phyloP scores from a whole-genome alignment of 2,329 filamentous ascomycete species.

The Aspergillus versicolor region DNA sequence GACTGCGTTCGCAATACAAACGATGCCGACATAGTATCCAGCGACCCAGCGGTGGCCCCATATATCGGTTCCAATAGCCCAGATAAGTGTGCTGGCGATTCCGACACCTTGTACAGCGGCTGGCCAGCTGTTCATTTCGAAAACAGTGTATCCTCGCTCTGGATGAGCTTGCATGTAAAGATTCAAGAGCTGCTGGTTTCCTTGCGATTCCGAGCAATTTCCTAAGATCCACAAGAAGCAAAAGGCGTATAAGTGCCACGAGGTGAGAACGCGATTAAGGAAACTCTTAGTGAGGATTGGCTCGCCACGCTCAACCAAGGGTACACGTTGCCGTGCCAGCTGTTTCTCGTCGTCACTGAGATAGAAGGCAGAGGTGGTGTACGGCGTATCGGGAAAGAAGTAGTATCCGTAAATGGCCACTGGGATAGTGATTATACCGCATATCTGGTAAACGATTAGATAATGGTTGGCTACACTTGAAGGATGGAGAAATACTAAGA shows the following conservation, averaged over 20 bases:
- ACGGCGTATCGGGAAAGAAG: constrained; percentile 40
- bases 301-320: constrained; percentile 20
- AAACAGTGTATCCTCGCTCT: constrained; percentile 45
- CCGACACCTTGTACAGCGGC: constrained; percentile 54
- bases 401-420: constrained; percentile 47
- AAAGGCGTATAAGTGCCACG: constrained; percentile 40
- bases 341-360: constrained; percentile 30
- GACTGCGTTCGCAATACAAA: constrained; percentile 60
- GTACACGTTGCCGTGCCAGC: constrained; percentile 32
- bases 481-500: not conserved
- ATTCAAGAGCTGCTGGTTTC: constrained; percentile 59
- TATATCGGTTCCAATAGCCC: constrained; percentile 64
- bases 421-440: constrained; percentile 43
- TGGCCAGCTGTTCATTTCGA: constrained; percentile 55
- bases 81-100: constrained; percentile 61
- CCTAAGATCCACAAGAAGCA: constrained; percentile 57
- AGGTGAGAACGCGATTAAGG: constrained; percentile 30
- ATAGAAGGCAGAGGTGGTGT: constrained; percentile 35
- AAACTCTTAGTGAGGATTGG: constrained; percentile 23
- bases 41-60: constrained; percentile 64
- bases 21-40: constrained; percentile 65
- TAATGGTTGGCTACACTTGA: not conserved
- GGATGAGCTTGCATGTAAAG: constrained; percentile 52
- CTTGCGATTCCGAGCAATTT: constrained; percentile 70
- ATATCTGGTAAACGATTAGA: constrained; percentile 22